Base-by-base conservation (phyloP, 768 basidiomycete genomes). In the Guyanaporus albipodus region DNA sequence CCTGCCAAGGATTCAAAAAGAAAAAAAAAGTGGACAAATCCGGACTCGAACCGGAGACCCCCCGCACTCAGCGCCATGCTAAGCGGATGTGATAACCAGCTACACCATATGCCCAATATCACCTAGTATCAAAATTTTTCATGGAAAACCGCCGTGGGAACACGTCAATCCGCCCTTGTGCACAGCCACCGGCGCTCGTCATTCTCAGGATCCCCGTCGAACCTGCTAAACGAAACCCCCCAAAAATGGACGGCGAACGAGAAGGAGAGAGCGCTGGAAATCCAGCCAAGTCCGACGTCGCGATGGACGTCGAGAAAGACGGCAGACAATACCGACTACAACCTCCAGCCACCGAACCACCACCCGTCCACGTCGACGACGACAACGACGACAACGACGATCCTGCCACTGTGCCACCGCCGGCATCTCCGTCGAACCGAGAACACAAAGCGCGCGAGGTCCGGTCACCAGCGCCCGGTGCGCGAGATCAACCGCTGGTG, bases 11-110 rank as follows among this genome's bases (percentile, higher is more conserved):
- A 35, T 32, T 0, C 14, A 4, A 6, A 18, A 27, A 11, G 3
- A 24, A 8, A 14, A 55, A 55, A 62, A 60, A 47, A 37, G 38
- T 67, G 67, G 66, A 67, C 66, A 69, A 62, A 67, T 67, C 62
- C 63, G 61, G 67, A 67, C 61, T 69, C 62, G 65, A 67, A 69
- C 65, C 67, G 62, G 62, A 65, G 67, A 67, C 66, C 66, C 59
- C 67, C 67, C 67, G 67, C 66, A 67, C 0, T 44, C 46, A 62
- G 60, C 66, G 1, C 46, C 39, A 60, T 66, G 67, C 67, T 68
- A 68, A 66, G 65, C 60, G 67, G 65, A 68, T 68, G 67, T 67
- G 67, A 66, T 67, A 68, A 64, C 67, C 64, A 66, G 64, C 64
- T 66, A 66, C 64, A 66, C 64, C 67, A 62, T 66, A 68, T 66